Conservation (phyloP, 371 early-diverging fungal species). For the Actinomortierella ambigua region DNA sequence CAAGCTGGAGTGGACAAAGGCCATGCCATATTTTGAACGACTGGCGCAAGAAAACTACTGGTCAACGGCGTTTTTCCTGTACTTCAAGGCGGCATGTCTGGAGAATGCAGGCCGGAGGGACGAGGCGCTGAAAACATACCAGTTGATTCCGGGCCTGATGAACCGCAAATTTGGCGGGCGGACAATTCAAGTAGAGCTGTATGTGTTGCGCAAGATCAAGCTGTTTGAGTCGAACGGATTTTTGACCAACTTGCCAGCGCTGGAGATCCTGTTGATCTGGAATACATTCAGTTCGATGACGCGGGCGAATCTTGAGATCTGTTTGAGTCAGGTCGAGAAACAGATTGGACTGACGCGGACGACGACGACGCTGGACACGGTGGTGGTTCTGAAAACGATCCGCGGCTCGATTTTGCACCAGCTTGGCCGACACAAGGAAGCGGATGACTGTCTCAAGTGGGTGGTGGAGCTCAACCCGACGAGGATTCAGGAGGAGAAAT, state of each 20-base stretch:
- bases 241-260: slow-evolving; percentile 55
- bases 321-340: slow-evolving; percentile 48
- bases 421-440: slow-evolving; percentile 37
- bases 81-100: slow-evolving; percentile 62
- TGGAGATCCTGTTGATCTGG: slow-evolving; percentile 65
- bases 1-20: slow-evolving; percentile 59
- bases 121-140: slow-evolving; percentile 57
- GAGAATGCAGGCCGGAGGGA: slow-evolving; percentile 57
- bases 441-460: slow-evolving; percentile 54
- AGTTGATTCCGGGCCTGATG: slow-evolving; percentile 52
- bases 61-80: slow-evolving; percentile 64
- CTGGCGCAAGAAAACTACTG: slow-evolving; percentile 61
- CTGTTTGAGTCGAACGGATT: slow-evolving; percentile 60
- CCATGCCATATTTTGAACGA: slow-evolving; percentile 51
- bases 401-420: slow-evolving; percentile 47
- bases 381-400: slow-evolving; percentile 42
- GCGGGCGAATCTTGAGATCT: slow-evolving; percentile 40
- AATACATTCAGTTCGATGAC: slow-evolving; percentile 64
- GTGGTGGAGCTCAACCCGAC: slow-evolving; percentile 57
- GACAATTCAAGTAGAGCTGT: slow-evolving; percentile 60
- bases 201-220: slow-evolving; percentile 54
- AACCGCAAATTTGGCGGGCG: slow-evolving; percentile 60
- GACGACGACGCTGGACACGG: slow-evolving; percentile 18
- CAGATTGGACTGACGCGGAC: slow-evolving; percentile 43
- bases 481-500: slow-evolving; percentile 55